Base-by-base conservation (phyloP, 306 rosid species). In the Amphicarpaea edgeworthii region DNA sequence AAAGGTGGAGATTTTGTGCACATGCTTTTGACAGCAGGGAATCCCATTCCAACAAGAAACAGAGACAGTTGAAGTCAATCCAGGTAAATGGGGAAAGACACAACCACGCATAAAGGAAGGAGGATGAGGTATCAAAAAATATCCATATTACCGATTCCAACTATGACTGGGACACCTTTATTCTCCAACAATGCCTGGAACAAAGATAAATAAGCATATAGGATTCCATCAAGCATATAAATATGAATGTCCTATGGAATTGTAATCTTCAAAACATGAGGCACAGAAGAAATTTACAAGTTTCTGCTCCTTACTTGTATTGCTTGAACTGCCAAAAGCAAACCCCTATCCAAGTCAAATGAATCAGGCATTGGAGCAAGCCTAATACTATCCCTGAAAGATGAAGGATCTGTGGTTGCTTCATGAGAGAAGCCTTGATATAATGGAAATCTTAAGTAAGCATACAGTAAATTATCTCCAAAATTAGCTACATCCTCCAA, bases 401-500 rank as follows among this genome's bases (percentile, higher is more conserved):
- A 88, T 85, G 95, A 87, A 86, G 97, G 92, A 87, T 92, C 99
- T 95, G 99, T 79, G 96, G 99, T 90, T 95, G 99, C 93, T 92
- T 92, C 92, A 92, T 87, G 97, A 90, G 90, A 90, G 96, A 85
- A 84, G 83, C 85, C 89, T 84, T 70, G 49, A 79, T 65, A 73
- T 59, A 70, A 79, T 21, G 64, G 54, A 85, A 73, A 45, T 70
- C 61, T 75, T 81, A 46, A 12, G 58, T 70, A 63, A 64, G 58
- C 37, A 61, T 68, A 47, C 30, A 74, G 28, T 53, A 91, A 80
- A 42, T 47, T 15, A 72, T 62, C 20, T 21, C 61, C 12, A 79
- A 76, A 24, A 73, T 26, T 15, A 73, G 65, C 19, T 70, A 46
- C 54, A 85, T 81, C 62, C 77, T 72, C 84, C 43, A 69, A 79